phyloP scores from a whole-genome alignment of 2,329 filamentous ascomycete genomes.

The Neofusicoccum ribis region DNA sequence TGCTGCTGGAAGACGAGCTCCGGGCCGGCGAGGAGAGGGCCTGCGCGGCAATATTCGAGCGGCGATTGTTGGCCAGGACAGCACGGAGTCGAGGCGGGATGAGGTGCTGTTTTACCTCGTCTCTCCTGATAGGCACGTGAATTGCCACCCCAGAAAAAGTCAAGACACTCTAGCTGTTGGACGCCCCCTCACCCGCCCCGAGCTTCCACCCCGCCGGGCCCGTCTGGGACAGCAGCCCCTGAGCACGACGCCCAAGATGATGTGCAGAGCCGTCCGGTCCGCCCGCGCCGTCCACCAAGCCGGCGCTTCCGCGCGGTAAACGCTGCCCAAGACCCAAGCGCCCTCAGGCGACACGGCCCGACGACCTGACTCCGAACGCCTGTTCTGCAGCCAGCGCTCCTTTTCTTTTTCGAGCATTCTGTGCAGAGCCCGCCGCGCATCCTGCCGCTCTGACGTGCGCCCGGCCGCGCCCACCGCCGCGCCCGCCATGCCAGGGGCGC shows the following conservation, averaged over 20 bases:
- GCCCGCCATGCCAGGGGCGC: not conserved
- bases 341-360: conserved; percentile 9
- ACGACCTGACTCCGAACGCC: not conserved
- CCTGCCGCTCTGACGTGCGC: conserved; percentile 8
- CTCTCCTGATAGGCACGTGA: conserved; percentile 15
- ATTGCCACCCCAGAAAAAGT: not conserved
- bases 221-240: not conserved
- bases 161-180: not conserved
- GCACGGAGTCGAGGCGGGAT: not conserved
- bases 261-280: conserved; percentile 14
- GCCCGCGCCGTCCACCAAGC: not conserved
- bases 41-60: not conserved
- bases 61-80: not conserved
- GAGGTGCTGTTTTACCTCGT: conserved; percentile 10
- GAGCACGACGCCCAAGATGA: not conserved
- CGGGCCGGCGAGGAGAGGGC: not conserved
- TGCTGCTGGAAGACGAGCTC: not conserved
- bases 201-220: conserved; percentile 9
- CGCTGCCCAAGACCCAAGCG: conserved; percentile 9
- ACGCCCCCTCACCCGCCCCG: not conserved
- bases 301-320: conserved; percentile 10
- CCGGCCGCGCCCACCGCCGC: not conserved
- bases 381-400: not conserved
- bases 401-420: conserved; percentile 6
- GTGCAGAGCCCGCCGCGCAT: not conserved